Base-by-base conservation (phyloP, 2,329 filamentous ascomycete species). In the Aureobasidium sp. region DNA sequence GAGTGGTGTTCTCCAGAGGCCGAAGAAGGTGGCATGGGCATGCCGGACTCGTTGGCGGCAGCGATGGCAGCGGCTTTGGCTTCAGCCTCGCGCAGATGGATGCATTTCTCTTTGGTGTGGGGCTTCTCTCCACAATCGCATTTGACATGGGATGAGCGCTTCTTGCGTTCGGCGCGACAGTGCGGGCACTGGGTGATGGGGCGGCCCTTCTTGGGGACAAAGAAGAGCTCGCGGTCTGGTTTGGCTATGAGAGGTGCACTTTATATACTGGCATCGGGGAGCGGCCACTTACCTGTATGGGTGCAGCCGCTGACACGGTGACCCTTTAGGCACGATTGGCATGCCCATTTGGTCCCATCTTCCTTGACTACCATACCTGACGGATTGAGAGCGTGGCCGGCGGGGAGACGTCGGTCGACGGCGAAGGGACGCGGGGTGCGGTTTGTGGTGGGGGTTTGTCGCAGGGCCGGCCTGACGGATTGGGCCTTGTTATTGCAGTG, bases 301-400 rank as follows among this genome's bases (percentile, higher is more conserved):
- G 93, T 91, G 82, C 94, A 99, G 75, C 94, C 96, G 87, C 92
- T 97, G 74, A 99, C 94, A 75, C 94, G 90, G 81, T 99, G 94
- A 74, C 94, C 94, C 78, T 94, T 89, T 75, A 99, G 91, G 80
- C 94, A 99, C 79, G 92, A 92, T 80, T 96, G 90, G 82, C 93
- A 97, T 78, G 93, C 93, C 81, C 86, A 97, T 82, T 97, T 97
- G 81, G 96, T 91, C 77, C 93, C 93, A 82, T 96, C 87, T 64
- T 67, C 67, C 65, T 70, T 72, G 67, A 73, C 65, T 64, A 73
- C 71, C 71, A 73, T 73, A 61, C 66, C 68, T 65, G 65, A 59
- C 36, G 31, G 55, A 47, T 53, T 39, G 47, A 48, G 47, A 53
- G 60, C 39, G 57, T 45, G 62, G 62, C 63, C 49, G 49, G 63